phyloP scores from a whole-genome alignment of 2,329 filamentous ascomycete genomes.

The Hypoxylon sp. region DNA sequence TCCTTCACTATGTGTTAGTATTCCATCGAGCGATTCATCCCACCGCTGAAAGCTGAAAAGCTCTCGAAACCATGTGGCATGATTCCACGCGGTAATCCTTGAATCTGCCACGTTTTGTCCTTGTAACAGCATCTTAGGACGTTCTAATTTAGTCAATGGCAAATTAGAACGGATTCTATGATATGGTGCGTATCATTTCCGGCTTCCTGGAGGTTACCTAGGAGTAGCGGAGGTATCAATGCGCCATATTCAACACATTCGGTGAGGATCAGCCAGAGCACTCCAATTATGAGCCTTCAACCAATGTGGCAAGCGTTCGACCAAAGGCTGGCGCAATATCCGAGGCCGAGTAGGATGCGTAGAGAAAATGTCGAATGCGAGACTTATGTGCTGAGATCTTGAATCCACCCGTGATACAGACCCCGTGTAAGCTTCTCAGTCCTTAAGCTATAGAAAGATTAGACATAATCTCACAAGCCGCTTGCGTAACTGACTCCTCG shows the following conservation, averaged over 20 bases:
- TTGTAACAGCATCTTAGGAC: constrained; percentile 9
- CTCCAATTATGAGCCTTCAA: constrained; percentile 11
- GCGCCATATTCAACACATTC: constrained; percentile 4
- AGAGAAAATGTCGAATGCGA: constrained; percentile 4
- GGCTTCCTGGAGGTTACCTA: constrained; percentile 7
- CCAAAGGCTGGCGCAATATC: not conserved
- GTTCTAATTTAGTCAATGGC: not conserved
- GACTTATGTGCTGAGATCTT: constrained; percentile 15
- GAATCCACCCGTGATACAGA: not conserved
- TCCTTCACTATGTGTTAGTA: not conserved
- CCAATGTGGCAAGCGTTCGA: not conserved
- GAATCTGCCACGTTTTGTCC: not conserved
- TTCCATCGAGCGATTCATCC: constrained; percentile 12
- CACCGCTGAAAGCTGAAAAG: not conserved
- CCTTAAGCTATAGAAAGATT: too few relatives aligned
- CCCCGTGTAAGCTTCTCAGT: not conserved
- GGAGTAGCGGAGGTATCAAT: constrained; percentile 11
- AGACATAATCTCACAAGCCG: constrained; percentile 1
- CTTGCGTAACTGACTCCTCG: constrained; percentile 3
- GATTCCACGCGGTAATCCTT: constrained; percentile 7
- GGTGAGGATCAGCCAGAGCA: constrained; percentile 9
- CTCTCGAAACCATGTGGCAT: constrained; percentile 14
- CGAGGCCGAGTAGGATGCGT: constrained; percentile 6
- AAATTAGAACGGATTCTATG: not conserved
- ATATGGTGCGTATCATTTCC: not conserved